Conservation (phyloP, 495 filamentous ascomycete genomes). For the Elasticomyces elasticus region DNA sequence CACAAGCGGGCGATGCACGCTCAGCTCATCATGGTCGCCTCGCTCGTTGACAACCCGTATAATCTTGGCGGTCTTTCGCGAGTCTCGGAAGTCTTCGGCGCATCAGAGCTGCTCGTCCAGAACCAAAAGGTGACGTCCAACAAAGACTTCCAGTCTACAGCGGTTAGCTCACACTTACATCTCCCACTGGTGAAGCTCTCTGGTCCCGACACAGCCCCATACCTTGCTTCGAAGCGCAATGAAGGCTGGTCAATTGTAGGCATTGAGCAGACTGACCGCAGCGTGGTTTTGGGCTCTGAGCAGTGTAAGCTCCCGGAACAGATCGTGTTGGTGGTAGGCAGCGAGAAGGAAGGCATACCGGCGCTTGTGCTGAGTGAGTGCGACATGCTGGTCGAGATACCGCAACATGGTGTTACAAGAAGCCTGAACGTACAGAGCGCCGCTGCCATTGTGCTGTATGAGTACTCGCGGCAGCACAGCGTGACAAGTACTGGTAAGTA, state of each 20-base stretch:
- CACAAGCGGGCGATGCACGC: neutral
- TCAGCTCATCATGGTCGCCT: slow-evolving; percentile 38
- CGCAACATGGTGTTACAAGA: slow-evolving; percentile 38
- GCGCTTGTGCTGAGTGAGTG: slow-evolving; percentile 34
- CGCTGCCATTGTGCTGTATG: slow-evolving; percentile 38
- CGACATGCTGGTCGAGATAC: slow-evolving; percentile 41
- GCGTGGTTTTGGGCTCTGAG: slow-evolving; percentile 29
- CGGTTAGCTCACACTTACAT: slow-evolving; percentile 37
- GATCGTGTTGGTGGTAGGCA: slow-evolving; percentile 37
- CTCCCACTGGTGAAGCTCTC: slow-evolving; percentile 35
- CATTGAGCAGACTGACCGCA: slow-evolving; percentile 42
- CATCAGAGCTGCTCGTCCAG: slow-evolving; percentile 28
- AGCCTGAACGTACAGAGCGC: slow-evolving; percentile 47
- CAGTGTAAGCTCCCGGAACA: slow-evolving; percentile 31
- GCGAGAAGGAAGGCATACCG: slow-evolving; percentile 40
- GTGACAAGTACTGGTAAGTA: too few relatives aligned
- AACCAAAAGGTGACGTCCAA: slow-evolving; percentile 23
- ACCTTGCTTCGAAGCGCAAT: slow-evolving; percentile 27
- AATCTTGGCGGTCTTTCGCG: slow-evolving; percentile 42
- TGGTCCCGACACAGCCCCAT: slow-evolving; percentile 2
- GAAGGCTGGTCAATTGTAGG: slow-evolving; percentile 38
- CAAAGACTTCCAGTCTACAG: slow-evolving; percentile 35
- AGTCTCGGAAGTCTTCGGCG: slow-evolving; percentile 41
- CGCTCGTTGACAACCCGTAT: slow-evolving; percentile 38
- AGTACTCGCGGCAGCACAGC: slow-evolving; percentile 30